Base-by-base conservation (phyloP, 1,139 yeast genomes). In the Suhomyces panamericanus region DNA sequence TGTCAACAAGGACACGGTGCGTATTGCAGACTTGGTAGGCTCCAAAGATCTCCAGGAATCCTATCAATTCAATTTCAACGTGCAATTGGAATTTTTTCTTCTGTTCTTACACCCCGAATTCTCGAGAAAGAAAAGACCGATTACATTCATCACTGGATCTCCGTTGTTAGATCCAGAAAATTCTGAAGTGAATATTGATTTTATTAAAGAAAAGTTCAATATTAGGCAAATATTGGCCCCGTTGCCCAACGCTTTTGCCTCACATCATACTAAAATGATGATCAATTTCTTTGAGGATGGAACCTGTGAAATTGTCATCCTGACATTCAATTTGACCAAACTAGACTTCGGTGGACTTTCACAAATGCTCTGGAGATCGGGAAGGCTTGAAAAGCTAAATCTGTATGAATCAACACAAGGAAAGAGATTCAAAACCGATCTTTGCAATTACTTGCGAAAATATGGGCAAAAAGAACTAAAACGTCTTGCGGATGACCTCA, bases 231-330 rank as follows among this genome's bases (percentile, higher is more conserved):
- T 71, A 1, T 50, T 59, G 1, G 77, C 74, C 0, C 51, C 55
- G 13, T 49, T 73, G 5, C 72, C 75, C 0, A 57, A 57, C 38
- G 47, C 66, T 29, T 75, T 62, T 37, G 79, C 74, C 4, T 73
- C 84, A 2, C 90, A 85, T 56, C 90, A 85, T 57, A 73, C 87
- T 2, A 85, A 85, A 55, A 67, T 84, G 78, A 80, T 84, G 74
- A 64, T 85, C 13, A 83, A 83, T 55, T 67, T 77, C 47, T 80
- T 68, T 52, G 58, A 54, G 3, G 79, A 76, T 49, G 55, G 55
- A 13, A 58, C 58, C 0, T 45, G 49, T 27, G 59, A 73, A 0
- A 60, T 75, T 27, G 77, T 78, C n/a, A 66, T 84, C 15, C 77
- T 83, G 65, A 79, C 89, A 0, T 75, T 79, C 55, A 85, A 85